Conservation (phyloP, 345 rosid genomes). For the Syzygium aromaticum region DNA sequence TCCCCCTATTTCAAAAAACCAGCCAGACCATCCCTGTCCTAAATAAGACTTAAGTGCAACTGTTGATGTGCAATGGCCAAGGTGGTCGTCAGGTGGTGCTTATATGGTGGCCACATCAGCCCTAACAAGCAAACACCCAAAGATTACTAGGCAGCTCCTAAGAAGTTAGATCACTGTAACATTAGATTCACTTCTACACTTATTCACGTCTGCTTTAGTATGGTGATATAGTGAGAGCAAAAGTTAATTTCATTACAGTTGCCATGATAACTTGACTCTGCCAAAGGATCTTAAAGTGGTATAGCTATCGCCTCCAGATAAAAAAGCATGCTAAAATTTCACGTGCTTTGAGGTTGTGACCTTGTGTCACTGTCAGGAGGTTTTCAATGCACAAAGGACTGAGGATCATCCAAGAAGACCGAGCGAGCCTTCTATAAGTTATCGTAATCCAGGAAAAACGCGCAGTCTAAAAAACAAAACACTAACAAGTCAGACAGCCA, state of each 20-base stretch:
- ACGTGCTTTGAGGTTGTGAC: no score
- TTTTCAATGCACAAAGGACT: no score
- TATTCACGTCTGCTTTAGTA: background rate
- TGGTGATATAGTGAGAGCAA: background rate
- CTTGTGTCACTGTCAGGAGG: no score
- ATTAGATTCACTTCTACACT: background rate
- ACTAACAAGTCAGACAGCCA: background rate
- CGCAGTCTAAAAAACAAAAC: background rate
- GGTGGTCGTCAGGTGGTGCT: background rate
- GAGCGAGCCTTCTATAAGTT: background rate
- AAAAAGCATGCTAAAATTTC: background rate
- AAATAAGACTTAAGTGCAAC: background rate
- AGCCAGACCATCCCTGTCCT: background rate
- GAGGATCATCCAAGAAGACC: no score
- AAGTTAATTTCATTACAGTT: background rate
- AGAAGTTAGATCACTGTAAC: background rate
- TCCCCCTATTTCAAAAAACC: background rate
- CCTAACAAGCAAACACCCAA: background rate
- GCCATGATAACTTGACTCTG: background rate
- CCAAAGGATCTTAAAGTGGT: background rate
- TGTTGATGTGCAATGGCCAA: background rate
- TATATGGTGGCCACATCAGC: background rate
- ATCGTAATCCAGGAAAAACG: background rate
- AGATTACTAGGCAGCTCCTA: background rate
- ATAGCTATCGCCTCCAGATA: background rate